Evolutionary conservation across 257 asterid species (phyloP), one percentile per base, ranked within the genome.

Genomic region (Ilex aquifolium): DNA sequence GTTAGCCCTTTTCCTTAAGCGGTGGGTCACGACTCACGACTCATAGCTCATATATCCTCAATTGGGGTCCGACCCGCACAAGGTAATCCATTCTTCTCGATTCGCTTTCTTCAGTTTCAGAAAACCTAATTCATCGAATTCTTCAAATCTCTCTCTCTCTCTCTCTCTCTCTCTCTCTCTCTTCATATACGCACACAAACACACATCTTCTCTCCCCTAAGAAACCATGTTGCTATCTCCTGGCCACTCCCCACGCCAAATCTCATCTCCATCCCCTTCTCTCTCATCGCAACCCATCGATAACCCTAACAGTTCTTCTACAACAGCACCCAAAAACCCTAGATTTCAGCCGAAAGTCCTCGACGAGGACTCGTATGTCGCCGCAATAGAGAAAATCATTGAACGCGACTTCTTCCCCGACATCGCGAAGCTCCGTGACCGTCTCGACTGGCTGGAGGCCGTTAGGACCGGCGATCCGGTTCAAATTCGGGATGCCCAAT

Each of bases 391-490:
- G 83, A 92, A 87, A 76, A 92, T 92, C 36, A 82, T 92, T 82
- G 97, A 92, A 76, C 89, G 97, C 15, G 97, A 92, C 65, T 92
- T 76, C 83, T 89, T 87, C 71, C 97, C 99, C 5, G 96, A 92
- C 56, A 87, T 92, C 42, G 85, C 96, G n/a, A 92, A 92, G 77
- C 88, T 89, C 68, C 87, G 88, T 15, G 96, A 92, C 77, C 99
- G 97, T 44, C 90, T 92, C 63, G 97, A 85, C 59, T 89, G 99
- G 99, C 82, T 92, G 48, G 90, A 89, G 75, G 97, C 97, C 29
- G 80, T 82, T 55, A 86, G 95, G 1, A 71, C 88, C 4, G 82
- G 68, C 3, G 99, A 92, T 27, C 97, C 99, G 1, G 82, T 89
- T 2, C 94, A 73, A 59, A 89, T 92, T 66, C 91, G 99, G 8